A percentile compares a stretch with the other conserved stretches of the same genome.
Conservation (phyloP, 805 yeast species). For the Candida sithepensis region DNA sequence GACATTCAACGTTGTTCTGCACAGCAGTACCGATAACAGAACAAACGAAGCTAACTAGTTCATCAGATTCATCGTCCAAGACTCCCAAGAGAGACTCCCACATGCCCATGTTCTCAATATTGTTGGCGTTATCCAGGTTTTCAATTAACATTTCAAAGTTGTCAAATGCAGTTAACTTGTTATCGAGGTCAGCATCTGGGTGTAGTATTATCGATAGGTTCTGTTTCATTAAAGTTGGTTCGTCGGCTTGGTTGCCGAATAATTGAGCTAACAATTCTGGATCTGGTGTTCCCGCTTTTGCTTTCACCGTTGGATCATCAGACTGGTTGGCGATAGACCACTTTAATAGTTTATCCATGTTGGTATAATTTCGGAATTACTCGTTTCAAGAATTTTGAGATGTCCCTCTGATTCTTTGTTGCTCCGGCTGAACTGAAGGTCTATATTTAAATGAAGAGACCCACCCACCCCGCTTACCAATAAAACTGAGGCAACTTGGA, state of each 20-base stretch:
- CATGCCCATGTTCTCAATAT: constrained; percentile 73
- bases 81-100: constrained; percentile 65
- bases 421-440: too few species aligned
- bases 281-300: constrained; percentile 66
- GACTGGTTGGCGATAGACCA: constrained; percentile 87
- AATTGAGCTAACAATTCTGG: constrained; percentile 76
- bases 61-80: constrained; percentile 40
- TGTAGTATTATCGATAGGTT: constrained; percentile 58
- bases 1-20: constrained; percentile 82
- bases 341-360: constrained; percentile 84
- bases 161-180: constrained; percentile 74
- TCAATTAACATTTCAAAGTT: constrained; percentile 93
- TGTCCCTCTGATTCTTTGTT: too few species aligned
- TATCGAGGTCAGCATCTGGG: constrained; percentile 57
- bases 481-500: background rate
- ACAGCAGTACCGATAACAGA: constrained; percentile 87
- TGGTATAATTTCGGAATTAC: too few species aligned
- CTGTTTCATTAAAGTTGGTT: constrained; percentile 82
- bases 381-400: constrained; percentile 2
- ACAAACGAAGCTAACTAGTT: constrained; percentile 56
- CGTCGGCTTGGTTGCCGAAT: constrained; percentile 76
- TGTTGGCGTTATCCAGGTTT: constrained; percentile 91
- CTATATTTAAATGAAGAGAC: background rate
- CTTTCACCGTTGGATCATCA: constrained; percentile 65
- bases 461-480: background rate